These are phyloP conservation scores for Chalciporus piperatus DNA, from an alignment of 768 basidiomycete species.

Conservation along the genomic window DNA sequence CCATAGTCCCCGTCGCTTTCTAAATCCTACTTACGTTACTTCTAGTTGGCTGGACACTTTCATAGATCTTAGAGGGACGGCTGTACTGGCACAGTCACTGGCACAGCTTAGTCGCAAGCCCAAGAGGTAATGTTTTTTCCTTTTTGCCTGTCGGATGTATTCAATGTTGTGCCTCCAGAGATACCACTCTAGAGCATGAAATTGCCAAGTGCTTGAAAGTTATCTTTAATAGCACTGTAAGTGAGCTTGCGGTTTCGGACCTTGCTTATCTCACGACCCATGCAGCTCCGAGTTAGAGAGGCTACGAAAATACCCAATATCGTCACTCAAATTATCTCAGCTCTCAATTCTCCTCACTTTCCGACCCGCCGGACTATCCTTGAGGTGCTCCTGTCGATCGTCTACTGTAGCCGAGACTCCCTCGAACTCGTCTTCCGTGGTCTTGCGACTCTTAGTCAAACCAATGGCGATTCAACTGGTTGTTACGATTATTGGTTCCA, in stretches of 20 bases:
- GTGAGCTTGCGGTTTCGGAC: constrained; percentile 19
- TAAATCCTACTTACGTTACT: constrained; percentile 16
- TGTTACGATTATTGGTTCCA: constrained; percentile 90
- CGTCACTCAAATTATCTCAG: constrained; percentile 76
- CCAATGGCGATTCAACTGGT: constrained; percentile 55
- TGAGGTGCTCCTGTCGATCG: constrained; percentile 75
- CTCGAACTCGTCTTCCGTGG: constrained; percentile 70
- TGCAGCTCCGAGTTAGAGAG: constrained; percentile 65
- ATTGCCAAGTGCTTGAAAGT: constrained; percentile 82
- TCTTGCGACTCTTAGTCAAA: constrained; percentile 67
- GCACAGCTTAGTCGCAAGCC: constrained; percentile 73
- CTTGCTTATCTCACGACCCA: constrained; percentile 8
- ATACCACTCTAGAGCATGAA: constrained; percentile 80
- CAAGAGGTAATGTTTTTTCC: constrained; percentile 47
- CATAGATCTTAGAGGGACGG: constrained; percentile 72
- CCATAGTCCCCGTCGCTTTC: constrained; percentile 19
- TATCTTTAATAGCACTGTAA: constrained; percentile 67
- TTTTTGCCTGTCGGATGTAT: background rate
- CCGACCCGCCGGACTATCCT: constrained; percentile 73
- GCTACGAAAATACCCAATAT: constrained; percentile 70
- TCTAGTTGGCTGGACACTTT: constrained; percentile 80
- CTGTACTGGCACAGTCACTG: constrained; percentile 78
- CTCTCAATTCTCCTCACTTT: constrained; percentile 78
- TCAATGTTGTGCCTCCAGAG: constrained; percentile 29
- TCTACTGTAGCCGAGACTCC: constrained; percentile 61